Conservation (phyloP, 805 yeast species). For the Barnettozyma wickerhamii region DNA sequence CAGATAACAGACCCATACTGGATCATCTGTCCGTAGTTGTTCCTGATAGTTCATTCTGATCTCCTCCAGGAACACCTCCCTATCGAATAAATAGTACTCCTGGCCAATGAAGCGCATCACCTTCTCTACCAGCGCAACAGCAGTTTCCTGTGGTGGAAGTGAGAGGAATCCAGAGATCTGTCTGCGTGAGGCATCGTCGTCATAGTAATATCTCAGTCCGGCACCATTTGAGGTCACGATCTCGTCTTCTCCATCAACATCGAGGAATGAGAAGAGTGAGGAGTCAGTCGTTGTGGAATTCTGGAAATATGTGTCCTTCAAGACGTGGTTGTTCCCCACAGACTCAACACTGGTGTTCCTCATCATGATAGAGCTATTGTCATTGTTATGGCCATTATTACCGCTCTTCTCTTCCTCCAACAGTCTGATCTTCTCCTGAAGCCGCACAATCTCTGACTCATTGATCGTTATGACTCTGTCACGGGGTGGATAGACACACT, state of each 20-base stretch:
- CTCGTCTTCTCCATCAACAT: conserved; percentile 21
- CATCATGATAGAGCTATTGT: too few species aligned
- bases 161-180: conserved; percentile 9
- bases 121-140: conserved; percentile 15
- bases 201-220: conserved; percentile 16
- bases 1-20: conserved; percentile 20
- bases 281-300: conserved; percentile 21
- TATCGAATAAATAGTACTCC: conserved; percentile 23
- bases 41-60: conserved; percentile 13
- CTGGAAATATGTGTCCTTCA: conserved; percentile 20
- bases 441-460: conserved; percentile 20
- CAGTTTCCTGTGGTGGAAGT: conserved; percentile 15
- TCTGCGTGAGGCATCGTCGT: conserved; percentile 8
- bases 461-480: conserved; percentile 20
- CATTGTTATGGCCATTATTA: too few species aligned
- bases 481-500: conserved; percentile 18
- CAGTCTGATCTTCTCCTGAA: conserved; percentile 13
- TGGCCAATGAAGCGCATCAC: conserved; percentile 22
- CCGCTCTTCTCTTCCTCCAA: conserved; percentile 11
- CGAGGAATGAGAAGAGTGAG: conserved; percentile 22
- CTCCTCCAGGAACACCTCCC: conserved; percentile 9
- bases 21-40: conserved; percentile 7
- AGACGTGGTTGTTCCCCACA: conserved; percentile 12
- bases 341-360: not conserved
- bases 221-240: conserved; percentile 7